These are phyloP conservation scores for Fistulifera pelliculosa DNA, from an alignment of 108 stramenopile species.

Conservation along the genomic window DNA sequence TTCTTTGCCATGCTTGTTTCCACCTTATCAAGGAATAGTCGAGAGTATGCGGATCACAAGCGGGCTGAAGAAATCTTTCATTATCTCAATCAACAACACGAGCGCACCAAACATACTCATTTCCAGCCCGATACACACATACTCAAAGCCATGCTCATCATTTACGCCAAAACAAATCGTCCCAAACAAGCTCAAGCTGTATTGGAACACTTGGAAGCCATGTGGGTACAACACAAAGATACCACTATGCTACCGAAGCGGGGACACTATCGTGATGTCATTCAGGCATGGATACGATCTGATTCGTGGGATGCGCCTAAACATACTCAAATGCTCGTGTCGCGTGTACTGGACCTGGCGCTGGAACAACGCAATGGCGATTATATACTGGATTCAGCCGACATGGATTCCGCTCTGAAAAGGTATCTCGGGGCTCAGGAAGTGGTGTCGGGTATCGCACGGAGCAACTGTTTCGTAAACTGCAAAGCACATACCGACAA, in stretches of 20 bases:
- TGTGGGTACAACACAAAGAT: neutral
- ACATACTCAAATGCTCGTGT: too few species aligned
- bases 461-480: too few species aligned
- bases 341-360: too few species aligned
- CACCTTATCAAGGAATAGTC: neutral
- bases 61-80: constrained; percentile 2
- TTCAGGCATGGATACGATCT: neutral
- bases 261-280: constrained; percentile 5
- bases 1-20: constrained; percentile 7
- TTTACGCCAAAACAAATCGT: neutral
- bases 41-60: neutral
- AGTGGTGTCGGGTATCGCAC: too few species aligned
- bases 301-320: neutral
- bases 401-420: too few species aligned
- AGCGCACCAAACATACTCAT: neutral
- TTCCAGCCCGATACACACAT: constrained; percentile 1
- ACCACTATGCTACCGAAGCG: neutral
- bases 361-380: too few species aligned
- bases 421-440: too few species aligned
- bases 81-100: neutral
- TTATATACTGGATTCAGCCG: too few species aligned
- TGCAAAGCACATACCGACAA: too few species aligned
- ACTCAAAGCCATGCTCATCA: neutral
- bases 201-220: neutral
- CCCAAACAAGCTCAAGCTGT: constrained; percentile 1